Evolutionary conservation across 805 yeast species (phyloP).

Genomic region (Lipomyces mesembrius): DNA sequence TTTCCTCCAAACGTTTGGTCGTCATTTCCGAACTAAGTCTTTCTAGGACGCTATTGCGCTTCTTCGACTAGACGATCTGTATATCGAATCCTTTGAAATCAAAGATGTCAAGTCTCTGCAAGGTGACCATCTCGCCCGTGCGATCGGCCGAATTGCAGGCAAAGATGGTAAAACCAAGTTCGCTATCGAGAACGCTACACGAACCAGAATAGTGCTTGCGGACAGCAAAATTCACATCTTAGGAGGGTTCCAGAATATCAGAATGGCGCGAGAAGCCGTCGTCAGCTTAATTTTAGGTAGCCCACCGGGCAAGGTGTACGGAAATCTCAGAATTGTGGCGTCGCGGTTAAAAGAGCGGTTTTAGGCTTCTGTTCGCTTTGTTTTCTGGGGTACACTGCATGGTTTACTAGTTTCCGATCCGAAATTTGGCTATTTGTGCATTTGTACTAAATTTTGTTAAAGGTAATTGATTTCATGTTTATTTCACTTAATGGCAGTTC

Average conservation of each 20-base stretch:
- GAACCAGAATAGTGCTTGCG: constrained; percentile 96
- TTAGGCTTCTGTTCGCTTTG: constrained; percentile 45
- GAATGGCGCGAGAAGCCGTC: constrained; percentile 98
- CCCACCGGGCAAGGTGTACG: constrained; percentile 98
- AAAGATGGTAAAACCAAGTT: constrained; percentile 98
- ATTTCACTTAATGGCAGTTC: not conserved
- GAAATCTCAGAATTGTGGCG: constrained; percentile 94
- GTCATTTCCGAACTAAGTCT: not conserved
- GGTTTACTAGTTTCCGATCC: not conserved
- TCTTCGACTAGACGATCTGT: constrained; percentile 90
- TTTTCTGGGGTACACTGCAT: not conserved
- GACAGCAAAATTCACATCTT: constrained; percentile 95
- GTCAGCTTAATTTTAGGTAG: constrained; percentile 94
- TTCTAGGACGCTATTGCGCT: constrained; percentile 82
- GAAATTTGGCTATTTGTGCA: not conserved
- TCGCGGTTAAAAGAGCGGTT: constrained; percentile 96
- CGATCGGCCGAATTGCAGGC: constrained; percentile 99
- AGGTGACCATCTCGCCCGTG: constrained; percentile 97
- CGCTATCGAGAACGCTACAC: constrained; percentile 97
- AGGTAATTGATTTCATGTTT: not conserved
- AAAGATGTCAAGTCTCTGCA: constrained; percentile 94
- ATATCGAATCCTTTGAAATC: constrained; percentile 94
- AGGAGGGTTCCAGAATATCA: constrained; percentile 95
- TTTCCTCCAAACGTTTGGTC: not conserved
- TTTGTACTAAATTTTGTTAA: not conserved